Percentiles rank a stretch among this genome's conserved stretches.
Conservation (phyloP, 2,329 filamentous ascomycete genomes). For the Fusarium zealandicum region DNA sequence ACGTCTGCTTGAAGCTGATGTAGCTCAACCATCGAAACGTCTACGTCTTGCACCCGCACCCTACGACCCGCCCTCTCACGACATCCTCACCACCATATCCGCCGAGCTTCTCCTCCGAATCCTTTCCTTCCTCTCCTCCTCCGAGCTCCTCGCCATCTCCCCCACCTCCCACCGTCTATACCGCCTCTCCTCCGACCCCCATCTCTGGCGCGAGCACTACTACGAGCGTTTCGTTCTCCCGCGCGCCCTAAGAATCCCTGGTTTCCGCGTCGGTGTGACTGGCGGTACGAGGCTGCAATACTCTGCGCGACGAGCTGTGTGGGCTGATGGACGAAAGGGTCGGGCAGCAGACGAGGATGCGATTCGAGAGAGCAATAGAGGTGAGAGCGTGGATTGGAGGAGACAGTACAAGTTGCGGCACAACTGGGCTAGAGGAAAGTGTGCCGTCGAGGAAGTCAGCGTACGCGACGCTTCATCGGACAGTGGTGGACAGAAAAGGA, state of each 20-base stretch:
- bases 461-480: constrained; percentile 53
- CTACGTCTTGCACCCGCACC: constrained; percentile 21
- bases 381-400: constrained; percentile 76
- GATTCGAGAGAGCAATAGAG: constrained; percentile 2
- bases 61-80: constrained; percentile 43
- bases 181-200: constrained; percentile 77
- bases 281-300: constrained; percentile 52
- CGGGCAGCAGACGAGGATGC: constrained; percentile 51
- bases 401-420: constrained; percentile 85
- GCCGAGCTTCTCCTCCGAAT: constrained; percentile 90
- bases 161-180: constrained; percentile 79
- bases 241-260: constrained; percentile 77
- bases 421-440: constrained; percentile 88
- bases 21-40: constrained; percentile 35
- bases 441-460: constrained; percentile 79
- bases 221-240: constrained; percentile 87
- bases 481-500: constrained; percentile 55
- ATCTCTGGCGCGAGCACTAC: constrained; percentile 91
- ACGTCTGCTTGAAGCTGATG: constrained; percentile 2
- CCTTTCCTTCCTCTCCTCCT: constrained; percentile 75
- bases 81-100: constrained; percentile 77
- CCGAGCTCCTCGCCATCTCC: constrained; percentile 68
- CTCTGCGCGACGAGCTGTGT: constrained; percentile 53
- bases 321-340: constrained; percentile 54
- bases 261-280: constrained; percentile 55